Conservation (phyloP, 106 monocot species). For the Cymbidium sinense region DNA sequence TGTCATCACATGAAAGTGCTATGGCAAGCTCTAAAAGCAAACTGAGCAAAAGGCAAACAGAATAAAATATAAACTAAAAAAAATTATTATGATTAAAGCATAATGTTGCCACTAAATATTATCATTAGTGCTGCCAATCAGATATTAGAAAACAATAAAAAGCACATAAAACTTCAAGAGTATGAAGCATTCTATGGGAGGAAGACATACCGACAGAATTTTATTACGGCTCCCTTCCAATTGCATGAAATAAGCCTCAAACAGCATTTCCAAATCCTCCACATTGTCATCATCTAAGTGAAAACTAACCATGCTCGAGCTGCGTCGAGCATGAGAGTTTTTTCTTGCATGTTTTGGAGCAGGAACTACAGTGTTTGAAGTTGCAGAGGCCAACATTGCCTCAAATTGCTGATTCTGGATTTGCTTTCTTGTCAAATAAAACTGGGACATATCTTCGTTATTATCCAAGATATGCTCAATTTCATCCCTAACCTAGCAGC, state of each 20-base stretch:
- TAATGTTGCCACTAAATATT: too few species aligned
- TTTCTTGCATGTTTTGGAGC: constrained; percentile 38
- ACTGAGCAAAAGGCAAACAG: too few species aligned
- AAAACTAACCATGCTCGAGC: constrained; percentile 57
- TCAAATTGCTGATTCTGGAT: constrained; percentile 77
- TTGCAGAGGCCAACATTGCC: constrained; percentile 46
- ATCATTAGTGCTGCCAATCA: not conserved
- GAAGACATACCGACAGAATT: constrained; percentile 76
- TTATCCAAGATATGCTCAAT: constrained; percentile 91
- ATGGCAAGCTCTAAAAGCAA: not conserved
- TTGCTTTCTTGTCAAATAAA: constrained; percentile 90
- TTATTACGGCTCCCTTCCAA: constrained; percentile 84
- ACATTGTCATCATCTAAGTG: constrained; percentile 77
- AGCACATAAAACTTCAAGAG: not conserved
- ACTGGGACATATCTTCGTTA: constrained; percentile 80
- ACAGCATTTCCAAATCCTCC: constrained; percentile 93
- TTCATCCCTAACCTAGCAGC: constrained; percentile 82
- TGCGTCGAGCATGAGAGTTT: constrained; percentile 38
- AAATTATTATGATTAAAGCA: too few species aligned
- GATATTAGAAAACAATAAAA: not conserved
- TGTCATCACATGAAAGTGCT: not conserved
- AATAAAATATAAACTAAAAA: too few species aligned
- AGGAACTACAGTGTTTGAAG: constrained; percentile 50
- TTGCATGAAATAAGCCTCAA: constrained; percentile 96
- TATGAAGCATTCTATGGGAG: not conserved